Base-by-base conservation (phyloP, 2,329 filamentous ascomycete species). In the Fulvia fulva region DNA sequence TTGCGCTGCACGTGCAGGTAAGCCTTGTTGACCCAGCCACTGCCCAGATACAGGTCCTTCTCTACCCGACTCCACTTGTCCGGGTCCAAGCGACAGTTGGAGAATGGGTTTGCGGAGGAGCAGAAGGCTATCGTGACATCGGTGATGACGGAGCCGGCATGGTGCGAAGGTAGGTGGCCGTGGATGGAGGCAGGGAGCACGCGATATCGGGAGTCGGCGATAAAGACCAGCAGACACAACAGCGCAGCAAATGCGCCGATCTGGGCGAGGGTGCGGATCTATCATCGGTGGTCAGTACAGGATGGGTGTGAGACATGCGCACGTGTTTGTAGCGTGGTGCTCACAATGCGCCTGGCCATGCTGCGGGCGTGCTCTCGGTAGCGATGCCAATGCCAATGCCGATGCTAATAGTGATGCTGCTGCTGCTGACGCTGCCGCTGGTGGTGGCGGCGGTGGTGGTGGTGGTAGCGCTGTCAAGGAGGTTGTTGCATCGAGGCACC, bases 121-220 rank as follows among this genome's bases (percentile, higher is more conserved):
- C 92, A 97, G 53, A 82, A 87, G 19, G 84, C 82, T 63, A 96
- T 81, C 32, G 87, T 89, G 59, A 96, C 81, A 76, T 97, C 92
- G 70, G 90, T 96, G 68, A 96, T 85, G 68, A 96, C 86, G 59
- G 88, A 83, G 63, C 91, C 91, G 45, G 89, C 84, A 70, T 95
- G 89, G 75, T 96, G 91, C 61, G 86, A 84, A 25, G 92, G 92
- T 69, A 96, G 85, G 74, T 93, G 90, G 73, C 86, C 88, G 79
- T 97, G 92, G 66, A 97, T 88, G 60, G 88, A 84, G 68, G 87
- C 86, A 44, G 92, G 92, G 34, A 97, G 85, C 59, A 97, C 88
- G 66, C 89, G 84, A 78, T 94, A 96, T 72, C 88, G 90, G 70
- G 87, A 89, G 77, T 97, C 92, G 78, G 96, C 86, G 73, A 96